These are phyloP conservation scores for Trypanosoma boissoni DNA, from an alignment of 208 protist species.

Conservation along the genomic window DNA sequence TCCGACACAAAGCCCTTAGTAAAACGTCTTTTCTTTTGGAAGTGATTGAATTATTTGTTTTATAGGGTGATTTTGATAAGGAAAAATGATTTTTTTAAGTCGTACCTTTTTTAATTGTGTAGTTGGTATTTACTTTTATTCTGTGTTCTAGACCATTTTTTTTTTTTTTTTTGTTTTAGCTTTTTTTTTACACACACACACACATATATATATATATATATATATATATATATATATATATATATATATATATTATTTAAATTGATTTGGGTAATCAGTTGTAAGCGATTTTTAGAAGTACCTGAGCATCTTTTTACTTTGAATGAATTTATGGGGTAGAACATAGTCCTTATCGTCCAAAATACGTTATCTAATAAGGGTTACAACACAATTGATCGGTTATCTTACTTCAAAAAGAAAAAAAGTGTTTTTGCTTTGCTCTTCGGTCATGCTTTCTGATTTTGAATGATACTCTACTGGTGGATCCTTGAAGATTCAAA, in stretches of 20 bases:
- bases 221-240: too few relatives aligned
- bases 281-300: too few relatives aligned
- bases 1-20: slow-evolving; percentile 69
- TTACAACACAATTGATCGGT: slow-evolving; percentile 49
- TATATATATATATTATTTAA: slow-evolving; percentile 3
- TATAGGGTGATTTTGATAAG: neutral
- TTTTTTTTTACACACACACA: too few relatives aligned
- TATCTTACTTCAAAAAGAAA: slow-evolving; percentile 30
- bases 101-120: too few relatives aligned
- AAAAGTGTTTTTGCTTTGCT: slow-evolving; percentile 48
- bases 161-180: too few relatives aligned
- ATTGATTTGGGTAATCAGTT: neutral
- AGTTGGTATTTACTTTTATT: too few relatives aligned
- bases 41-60: slow-evolving; percentile 30
- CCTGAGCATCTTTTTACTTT: slow-evolving; percentile 61
- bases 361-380: slow-evolving; percentile 35
- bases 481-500: slow-evolving; percentile 66
- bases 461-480: slow-evolving; percentile 52
- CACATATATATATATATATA: too few relatives aligned
- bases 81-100: neutral
- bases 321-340: slow-evolving; percentile 46
- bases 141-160: too few relatives aligned
- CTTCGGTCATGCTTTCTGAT: slow-evolving; percentile 58
- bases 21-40: slow-evolving; percentile 89
- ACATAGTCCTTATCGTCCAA: slow-evolving; percentile 13